Evolutionary conservation across 2,329 filamentous ascomycete genomes (phyloP).

Genomic region (Alternaria angustiovoidea): DNA sequence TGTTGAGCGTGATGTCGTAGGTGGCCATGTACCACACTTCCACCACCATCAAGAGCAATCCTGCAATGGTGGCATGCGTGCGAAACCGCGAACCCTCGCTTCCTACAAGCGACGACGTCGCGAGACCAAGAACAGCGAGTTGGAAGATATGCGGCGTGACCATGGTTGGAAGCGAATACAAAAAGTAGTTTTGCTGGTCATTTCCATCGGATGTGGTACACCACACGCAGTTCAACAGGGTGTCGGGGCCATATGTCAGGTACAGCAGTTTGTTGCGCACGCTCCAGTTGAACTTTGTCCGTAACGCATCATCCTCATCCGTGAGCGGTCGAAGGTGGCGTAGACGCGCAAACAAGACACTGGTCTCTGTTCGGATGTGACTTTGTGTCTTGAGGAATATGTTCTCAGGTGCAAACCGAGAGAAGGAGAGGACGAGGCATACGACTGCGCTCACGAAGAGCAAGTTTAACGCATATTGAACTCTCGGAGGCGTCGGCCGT

Average conservation of each 20-base stretch:
- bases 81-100: constrained; percentile 73
- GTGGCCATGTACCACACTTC: constrained; percentile 73
- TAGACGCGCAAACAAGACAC: constrained; percentile 83
- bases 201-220: constrained; percentile 69
- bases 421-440: constrained; percentile 69
- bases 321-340: constrained; percentile 67
- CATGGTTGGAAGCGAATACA: constrained; percentile 80
- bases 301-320: constrained; percentile 68
- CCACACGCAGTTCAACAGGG: constrained; percentile 80
- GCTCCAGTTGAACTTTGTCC: constrained; percentile 65
- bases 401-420: constrained; percentile 77
- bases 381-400: constrained; percentile 80
- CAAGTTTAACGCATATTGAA: constrained; percentile 66
- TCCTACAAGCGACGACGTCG: constrained; percentile 75
- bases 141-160: constrained; percentile 82
- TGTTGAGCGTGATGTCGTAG: constrained; percentile 72
- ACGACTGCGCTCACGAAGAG: constrained; percentile 64
- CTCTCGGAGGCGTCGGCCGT: constrained; percentile 63
- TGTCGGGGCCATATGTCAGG: constrained; percentile 79
- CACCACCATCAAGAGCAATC: constrained; percentile 63
- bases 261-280: constrained; percentile 81
- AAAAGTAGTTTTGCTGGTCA: constrained; percentile 74
- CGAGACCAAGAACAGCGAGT: constrained; percentile 73
- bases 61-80: constrained; percentile 70
- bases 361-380: constrained; percentile 83